Evolutionary conservation across 2,329 filamentous ascomycete species (phyloP).

Genomic region (Trichoderma hamatum): DNA sequence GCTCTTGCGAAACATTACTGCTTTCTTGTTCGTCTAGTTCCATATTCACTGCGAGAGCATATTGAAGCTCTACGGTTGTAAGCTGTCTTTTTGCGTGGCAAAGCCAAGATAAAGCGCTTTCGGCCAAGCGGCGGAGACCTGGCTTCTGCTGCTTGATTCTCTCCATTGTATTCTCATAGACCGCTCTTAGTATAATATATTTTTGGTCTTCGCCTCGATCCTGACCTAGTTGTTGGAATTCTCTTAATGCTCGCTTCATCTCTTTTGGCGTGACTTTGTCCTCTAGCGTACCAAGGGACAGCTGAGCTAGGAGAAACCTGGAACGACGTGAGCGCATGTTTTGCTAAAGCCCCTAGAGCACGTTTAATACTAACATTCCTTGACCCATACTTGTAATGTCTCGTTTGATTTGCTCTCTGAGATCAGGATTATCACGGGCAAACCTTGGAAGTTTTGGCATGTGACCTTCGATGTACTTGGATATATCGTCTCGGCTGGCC

Average conservation of each 20-base stretch:
- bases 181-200: background rate
- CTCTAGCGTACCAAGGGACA: background rate
- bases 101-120: constrained; percentile 6
- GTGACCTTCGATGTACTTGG: background rate
- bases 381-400: background rate
- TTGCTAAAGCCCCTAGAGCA: background rate
- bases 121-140: background rate
- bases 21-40: background rate
- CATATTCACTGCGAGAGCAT: background rate
- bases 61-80: background rate
- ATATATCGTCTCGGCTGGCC: background rate
- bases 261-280: background rate
- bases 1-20: background rate
- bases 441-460: background rate
- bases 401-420: background rate
- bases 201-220: background rate
- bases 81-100: constrained; percentile 1
- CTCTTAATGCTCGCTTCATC: background rate
- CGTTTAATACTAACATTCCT: background rate
- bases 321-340: background rate
- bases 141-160: background rate
- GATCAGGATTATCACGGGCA: background rate
- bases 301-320: background rate
- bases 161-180: background rate
- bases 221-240: background rate